Evolutionary conservation across 768 basidiomycete genomes (phyloP).

Genomic region (Termitomyces bulborhizus): DNA sequence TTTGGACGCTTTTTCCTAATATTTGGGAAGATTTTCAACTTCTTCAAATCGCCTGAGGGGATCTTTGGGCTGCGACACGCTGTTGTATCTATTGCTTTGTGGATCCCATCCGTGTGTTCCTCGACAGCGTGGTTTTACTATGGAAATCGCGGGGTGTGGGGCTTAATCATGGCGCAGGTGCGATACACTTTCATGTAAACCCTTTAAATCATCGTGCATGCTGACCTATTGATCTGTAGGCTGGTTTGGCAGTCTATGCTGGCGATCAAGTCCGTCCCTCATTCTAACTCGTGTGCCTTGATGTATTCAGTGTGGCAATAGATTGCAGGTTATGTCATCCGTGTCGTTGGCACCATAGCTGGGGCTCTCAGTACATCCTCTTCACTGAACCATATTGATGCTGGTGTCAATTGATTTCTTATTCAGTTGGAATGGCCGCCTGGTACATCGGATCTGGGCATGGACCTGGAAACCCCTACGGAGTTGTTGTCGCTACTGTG

Average conservation of each 20-base stretch:
- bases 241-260: conserved; percentile 34
- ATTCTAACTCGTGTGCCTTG: background rate
- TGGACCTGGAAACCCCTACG: conserved; percentile 34
- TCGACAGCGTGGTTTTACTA: conserved; percentile 38
- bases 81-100: conserved; percentile 34
- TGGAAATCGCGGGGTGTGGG: conserved; percentile 36
- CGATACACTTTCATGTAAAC: background rate
- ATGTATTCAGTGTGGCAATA: background rate
- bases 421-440: conserved; percentile 29
- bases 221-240: conserved; percentile 11
- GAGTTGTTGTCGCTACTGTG: conserved; percentile 34
- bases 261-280: conserved; percentile 30
- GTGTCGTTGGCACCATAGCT: conserved; percentile 25
- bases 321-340: conserved; percentile 29
- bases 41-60: conserved; percentile 35
- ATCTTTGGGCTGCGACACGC: conserved; percentile 34
- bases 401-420: background rate
- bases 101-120: conserved; percentile 33
- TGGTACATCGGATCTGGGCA: conserved; percentile 39
- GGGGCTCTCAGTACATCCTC: conserved; percentile 27
- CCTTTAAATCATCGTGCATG: background rate
- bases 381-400: background rate
- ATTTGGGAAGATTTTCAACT: conserved; percentile 27
- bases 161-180: conserved; percentile 39
- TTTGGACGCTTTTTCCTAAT: conserved; percentile 26